Conservation (phyloP, 805 yeast genomes). For the Blastobotrys terrestris region DNA sequence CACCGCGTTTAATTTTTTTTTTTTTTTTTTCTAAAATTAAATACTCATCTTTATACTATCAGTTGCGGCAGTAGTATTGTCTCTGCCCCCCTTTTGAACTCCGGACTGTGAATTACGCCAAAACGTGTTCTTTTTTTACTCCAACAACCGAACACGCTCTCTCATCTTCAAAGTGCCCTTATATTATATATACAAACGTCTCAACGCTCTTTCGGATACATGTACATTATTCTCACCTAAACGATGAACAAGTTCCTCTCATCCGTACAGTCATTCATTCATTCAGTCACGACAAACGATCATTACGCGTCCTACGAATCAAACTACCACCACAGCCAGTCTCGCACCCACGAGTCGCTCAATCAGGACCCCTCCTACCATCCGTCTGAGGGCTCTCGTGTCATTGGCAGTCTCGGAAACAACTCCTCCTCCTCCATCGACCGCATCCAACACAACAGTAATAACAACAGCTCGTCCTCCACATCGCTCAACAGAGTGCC, state of each 20-base stretch:
- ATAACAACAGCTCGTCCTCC: conserved; percentile 5
- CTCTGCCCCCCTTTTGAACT: neutral
- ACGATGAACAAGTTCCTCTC: conserved; percentile 27
- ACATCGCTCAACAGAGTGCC: conserved; percentile 20
- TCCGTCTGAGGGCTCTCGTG: conserved; percentile 15
- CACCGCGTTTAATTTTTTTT: too few relatives aligned
- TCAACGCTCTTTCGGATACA: too few relatives aligned
- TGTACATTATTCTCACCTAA: neutral
- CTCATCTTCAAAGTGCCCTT: neutral
- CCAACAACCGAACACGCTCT: neutral
- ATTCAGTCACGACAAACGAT: conserved; percentile 34
- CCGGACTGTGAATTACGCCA: neutral
- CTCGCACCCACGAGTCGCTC: neutral
- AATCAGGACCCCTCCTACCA: conserved; percentile 1
- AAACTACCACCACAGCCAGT: conserved; percentile 10
- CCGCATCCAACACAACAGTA: conserved; percentile 4
- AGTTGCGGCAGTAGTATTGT: too few relatives aligned
- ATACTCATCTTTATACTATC: too few relatives aligned
- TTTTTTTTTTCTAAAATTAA: too few relatives aligned
- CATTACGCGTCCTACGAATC: conserved; percentile 34
- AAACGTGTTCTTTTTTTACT: neutral
- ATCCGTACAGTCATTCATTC: conserved; percentile 29
- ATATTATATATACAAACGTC: neutral
- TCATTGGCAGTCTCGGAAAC: conserved; percentile 14
- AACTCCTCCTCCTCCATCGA: conserved; percentile 16